Evolutionary conservation across 2,329 filamentous ascomycete genomes (phyloP).

Genomic region (Aureobasidium zeae): DNA sequence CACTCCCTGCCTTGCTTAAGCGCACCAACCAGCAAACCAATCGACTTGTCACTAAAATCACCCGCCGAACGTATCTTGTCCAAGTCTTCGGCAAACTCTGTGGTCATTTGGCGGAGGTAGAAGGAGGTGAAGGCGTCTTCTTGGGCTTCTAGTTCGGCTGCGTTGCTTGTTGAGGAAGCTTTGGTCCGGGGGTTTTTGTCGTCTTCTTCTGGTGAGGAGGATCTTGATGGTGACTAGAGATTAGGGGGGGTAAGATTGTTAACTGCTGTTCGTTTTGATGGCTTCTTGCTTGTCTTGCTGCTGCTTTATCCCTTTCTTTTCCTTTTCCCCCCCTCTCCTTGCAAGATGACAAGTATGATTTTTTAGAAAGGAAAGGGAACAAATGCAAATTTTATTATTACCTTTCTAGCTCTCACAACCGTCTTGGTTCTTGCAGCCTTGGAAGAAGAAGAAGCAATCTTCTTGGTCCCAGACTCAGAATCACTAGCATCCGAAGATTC

Average conservation of each 20-base stretch:
- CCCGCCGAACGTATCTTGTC: constrained; percentile 58
- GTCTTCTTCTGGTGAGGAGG: constrained; percentile 8
- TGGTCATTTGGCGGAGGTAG: constrained; percentile 60
- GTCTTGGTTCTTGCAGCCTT: no score
- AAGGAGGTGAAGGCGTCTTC: constrained; percentile 48
- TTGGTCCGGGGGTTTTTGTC: background rate
- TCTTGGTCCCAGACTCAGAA: constrained; percentile 2
- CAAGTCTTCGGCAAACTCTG: constrained; percentile 65
- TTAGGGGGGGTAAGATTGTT: background rate
- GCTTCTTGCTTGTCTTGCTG: no score
- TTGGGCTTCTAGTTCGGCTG: constrained; percentile 17
- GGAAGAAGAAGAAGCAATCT: no score
- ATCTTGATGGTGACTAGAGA: background rate
- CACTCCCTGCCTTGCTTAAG: constrained; percentile 57
- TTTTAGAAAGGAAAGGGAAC: no score
- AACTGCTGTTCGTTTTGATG: background rate
- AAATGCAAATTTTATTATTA: no score
- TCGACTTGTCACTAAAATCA: constrained; percentile 58
- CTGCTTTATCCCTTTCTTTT: no score
- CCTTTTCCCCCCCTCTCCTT: no score
- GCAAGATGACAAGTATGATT: no score
- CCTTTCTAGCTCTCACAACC: background rate
- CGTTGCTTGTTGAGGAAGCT: background rate
- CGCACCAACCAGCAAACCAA: constrained; percentile 57
- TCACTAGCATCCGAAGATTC: constrained; percentile 7